Percentiles rank a stretch among this genome's conserved stretches.
Conservation (phyloP, 345 rosid species). For the Isatis tinctoria region DNA sequence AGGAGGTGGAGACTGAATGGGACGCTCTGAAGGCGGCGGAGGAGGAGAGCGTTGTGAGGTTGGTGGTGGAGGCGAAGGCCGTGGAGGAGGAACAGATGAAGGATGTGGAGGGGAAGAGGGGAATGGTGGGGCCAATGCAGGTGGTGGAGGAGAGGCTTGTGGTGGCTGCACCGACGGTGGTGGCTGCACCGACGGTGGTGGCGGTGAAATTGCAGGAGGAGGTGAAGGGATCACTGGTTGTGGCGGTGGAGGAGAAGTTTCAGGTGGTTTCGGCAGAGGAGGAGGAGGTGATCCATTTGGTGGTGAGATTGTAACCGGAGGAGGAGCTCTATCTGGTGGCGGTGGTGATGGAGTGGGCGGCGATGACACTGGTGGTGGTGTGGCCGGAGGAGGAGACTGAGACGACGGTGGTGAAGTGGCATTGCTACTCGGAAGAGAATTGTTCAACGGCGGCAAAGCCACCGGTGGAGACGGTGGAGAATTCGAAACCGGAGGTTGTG, state of each 20-base stretch:
- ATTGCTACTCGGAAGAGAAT: constrained; percentile 14
- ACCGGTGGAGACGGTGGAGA: constrained; percentile 21
- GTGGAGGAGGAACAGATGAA: constrained; percentile 23
- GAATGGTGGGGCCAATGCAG: constrained; percentile 7
- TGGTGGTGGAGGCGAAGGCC: constrained; percentile 16
- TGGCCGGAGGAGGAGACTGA: constrained; percentile 36
- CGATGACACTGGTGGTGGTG: constrained; percentile 14
- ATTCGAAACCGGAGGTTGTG: constrained; percentile 46
- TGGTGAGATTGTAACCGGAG: constrained; percentile 15
- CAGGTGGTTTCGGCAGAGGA: constrained; percentile 24
- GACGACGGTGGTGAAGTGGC: constrained; percentile 13
- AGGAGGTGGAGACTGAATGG: constrained; percentile 27
- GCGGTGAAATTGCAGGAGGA: constrained; percentile 26
- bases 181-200: constrained; percentile 24
- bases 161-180: constrained; percentile 32
- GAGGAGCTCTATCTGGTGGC: constrained; percentile 24
- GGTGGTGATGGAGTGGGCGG: constrained; percentile 17
- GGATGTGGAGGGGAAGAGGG: constrained; percentile 31
- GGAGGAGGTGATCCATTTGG: constrained; percentile 16
- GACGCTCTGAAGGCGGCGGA: constrained; percentile 14
- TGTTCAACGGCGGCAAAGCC: constrained; percentile 2
- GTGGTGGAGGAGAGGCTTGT: constrained; percentile 17
- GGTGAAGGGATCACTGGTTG: constrained; percentile 18
- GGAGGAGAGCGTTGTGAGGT: constrained; percentile 25
- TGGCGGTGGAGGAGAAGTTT: constrained; percentile 21